Percentiles rank a stretch among this genome's conserved stretches.
These are phyloP conservation scores for Polygonum aviculare DNA, from an alignment of 148 eudicot genomes.

Conservation along the genomic window DNA sequence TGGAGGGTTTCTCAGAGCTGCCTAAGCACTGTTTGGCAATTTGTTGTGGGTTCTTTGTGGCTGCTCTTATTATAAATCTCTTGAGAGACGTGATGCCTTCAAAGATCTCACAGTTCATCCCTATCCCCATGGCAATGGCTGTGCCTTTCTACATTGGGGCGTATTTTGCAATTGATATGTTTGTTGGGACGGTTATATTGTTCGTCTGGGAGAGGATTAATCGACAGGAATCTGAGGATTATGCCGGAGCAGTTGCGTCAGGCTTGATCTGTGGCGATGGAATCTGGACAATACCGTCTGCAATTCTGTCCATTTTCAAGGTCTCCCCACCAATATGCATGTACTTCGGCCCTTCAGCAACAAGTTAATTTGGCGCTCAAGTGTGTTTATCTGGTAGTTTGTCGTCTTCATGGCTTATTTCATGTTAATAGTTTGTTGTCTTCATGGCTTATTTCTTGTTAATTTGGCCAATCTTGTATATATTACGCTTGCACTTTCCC, in stretches of 20 bases:
- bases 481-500: neutral
- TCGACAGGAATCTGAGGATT: slow-evolving; percentile 27
- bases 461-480: neutral
- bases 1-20: slow-evolving; percentile 64
- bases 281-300: slow-evolving; percentile 40
- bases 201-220: slow-evolving; percentile 41
- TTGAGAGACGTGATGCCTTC: slow-evolving; percentile 43
- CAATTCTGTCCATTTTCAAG: slow-evolving; percentile 33
- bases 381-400: neutral
- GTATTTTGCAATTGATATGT: slow-evolving; percentile 68
- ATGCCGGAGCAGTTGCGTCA: slow-evolving; percentile 37
- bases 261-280: slow-evolving; percentile 50
- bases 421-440: too few relatives aligned
- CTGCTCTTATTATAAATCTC: slow-evolving; percentile 43
- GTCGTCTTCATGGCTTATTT: neutral
- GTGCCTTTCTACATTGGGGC: slow-evolving; percentile 72
- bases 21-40: slow-evolving; percentile 57
- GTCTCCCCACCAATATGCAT: slow-evolving; percentile 41
- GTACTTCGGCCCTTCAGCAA: slow-evolving; percentile 32
- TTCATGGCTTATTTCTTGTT: neutral
- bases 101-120: slow-evolving; percentile 40
- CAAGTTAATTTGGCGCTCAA: neutral
- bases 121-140: slow-evolving; percentile 79
- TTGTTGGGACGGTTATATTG: slow-evolving; percentile 56
- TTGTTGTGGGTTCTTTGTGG: slow-evolving; percentile 52